These are phyloP conservation scores for Fusarium devonianum DNA, from an alignment of 2,329 filamentous ascomycete genomes.

Conservation along the genomic window DNA sequence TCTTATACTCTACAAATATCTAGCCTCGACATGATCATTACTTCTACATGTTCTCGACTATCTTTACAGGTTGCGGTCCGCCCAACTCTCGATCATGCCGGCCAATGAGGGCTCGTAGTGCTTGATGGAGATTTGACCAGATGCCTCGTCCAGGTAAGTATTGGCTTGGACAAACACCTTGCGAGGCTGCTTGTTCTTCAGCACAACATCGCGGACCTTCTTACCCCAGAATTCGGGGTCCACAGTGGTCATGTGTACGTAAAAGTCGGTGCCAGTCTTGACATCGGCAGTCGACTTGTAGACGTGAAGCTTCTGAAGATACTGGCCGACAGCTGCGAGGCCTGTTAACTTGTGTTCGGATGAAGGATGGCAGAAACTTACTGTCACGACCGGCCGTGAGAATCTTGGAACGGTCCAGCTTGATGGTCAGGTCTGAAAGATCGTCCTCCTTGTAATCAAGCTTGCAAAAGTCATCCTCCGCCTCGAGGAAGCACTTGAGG, in stretches of 20 bases:
- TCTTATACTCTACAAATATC: slow-evolving; percentile 29
- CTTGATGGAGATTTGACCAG: slow-evolving; percentile 76
- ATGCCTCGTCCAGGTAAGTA: slow-evolving; percentile 73
- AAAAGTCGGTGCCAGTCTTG: slow-evolving; percentile 77
- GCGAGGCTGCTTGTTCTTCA: slow-evolving; percentile 80
- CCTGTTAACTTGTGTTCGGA: slow-evolving; percentile 32
- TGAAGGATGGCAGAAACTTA: slow-evolving; percentile 39
- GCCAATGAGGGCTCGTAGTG: slow-evolving; percentile 85
- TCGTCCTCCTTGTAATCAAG: slow-evolving; percentile 77
- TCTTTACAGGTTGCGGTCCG: slow-evolving; percentile 62
- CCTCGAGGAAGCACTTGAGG: slow-evolving; percentile 82
- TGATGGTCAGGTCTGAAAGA: slow-evolving; percentile 81
- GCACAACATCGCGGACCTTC: slow-evolving; percentile 77
- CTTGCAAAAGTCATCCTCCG: slow-evolving; percentile 86
- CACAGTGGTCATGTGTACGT: slow-evolving; percentile 83
- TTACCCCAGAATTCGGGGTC: slow-evolving; percentile 83
- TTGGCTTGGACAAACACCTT: slow-evolving; percentile 96
- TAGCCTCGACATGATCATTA: slow-evolving; percentile 3
- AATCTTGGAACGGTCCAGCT: slow-evolving; percentile 86
- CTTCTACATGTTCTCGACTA: slow-evolving; percentile 4
- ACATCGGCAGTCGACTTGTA: slow-evolving; percentile 92
- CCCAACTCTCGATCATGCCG: slow-evolving; percentile 86
- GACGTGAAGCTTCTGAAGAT: slow-evolving; percentile 89
- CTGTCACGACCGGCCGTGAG: slow-evolving; percentile 78
- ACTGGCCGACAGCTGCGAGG: slow-evolving; percentile 74